A percentile compares a stretch with the other conserved stretches of the same genome.
Conservation (phyloP, 345 rosid genomes). For the Excoecaria agallocha region DNA sequence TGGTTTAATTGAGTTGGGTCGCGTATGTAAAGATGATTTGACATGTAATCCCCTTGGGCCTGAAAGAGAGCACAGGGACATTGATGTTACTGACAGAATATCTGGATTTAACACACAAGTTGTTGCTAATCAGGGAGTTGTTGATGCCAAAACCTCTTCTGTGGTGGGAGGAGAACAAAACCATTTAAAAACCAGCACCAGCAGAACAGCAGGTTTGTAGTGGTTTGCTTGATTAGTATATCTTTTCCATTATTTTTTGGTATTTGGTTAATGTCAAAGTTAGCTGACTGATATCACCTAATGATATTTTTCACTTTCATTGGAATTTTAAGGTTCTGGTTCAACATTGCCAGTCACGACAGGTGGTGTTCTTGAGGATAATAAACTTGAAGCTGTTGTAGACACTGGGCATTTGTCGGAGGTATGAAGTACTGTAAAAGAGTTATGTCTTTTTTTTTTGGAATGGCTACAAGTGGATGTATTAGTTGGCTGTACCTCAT, state of each 20-base stretch:
- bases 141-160: constrained; percentile 33
- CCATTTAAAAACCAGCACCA: constrained; percentile 37
- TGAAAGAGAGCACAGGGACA: constrained; percentile 49
- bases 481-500: not conserved
- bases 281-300: constrained; percentile 16
- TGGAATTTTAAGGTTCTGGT: constrained; percentile 43
- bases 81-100: constrained; percentile 43
- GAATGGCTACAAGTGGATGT: not conserved
- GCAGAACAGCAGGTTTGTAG: constrained; percentile 47
- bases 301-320: constrained; percentile 13
- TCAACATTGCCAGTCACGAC: constrained; percentile 37
- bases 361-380: constrained; percentile 34
- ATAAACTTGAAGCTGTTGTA: constrained; percentile 29
- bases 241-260: constrained; percentile 7
- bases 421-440: constrained; percentile 40
- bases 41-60: constrained; percentile 23
- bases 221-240: constrained; percentile 11
- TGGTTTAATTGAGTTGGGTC: constrained; percentile 34
- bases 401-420: constrained; percentile 44
- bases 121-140: constrained; percentile 35
- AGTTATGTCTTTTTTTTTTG: not conserved
- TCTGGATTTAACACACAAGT: constrained; percentile 32
- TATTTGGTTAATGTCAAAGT: constrained; percentile 8
- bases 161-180: constrained; percentile 45
- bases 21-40: constrained; percentile 38